Evolutionary conservation across 2,329 filamentous ascomycete species (phyloP).

Genomic region (Penicillium sp.): DNA sequence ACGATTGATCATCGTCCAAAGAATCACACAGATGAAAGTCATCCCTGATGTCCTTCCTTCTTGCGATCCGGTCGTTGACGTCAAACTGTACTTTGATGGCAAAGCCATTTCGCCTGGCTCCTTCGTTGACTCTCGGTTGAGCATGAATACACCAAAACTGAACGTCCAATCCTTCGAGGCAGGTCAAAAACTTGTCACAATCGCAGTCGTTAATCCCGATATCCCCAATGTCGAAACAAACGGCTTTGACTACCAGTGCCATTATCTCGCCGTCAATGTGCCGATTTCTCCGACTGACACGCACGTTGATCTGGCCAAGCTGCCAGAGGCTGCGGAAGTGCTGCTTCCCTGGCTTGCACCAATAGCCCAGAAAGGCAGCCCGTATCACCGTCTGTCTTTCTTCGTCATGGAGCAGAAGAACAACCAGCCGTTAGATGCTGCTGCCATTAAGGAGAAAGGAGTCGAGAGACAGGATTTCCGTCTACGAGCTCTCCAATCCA

Average conservation of each 20-base stretch:
- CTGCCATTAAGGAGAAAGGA: conserved; percentile 51
- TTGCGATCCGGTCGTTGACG: conserved; percentile 73
- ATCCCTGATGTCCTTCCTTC: conserved; percentile 82
- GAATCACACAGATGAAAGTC: conserved; percentile 80
- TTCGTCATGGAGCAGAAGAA: conserved; percentile 77
- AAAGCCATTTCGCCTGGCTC: conserved; percentile 70
- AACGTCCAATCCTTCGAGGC: conserved; percentile 80
- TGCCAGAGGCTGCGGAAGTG: conserved; percentile 61
- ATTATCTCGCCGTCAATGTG: conserved; percentile 78
- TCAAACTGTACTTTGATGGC: conserved; percentile 74
- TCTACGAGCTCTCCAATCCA: conserved; percentile 69
- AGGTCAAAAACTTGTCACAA: conserved; percentile 74
- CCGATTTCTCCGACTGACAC: conserved; percentile 58
- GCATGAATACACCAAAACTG: conserved; percentile 69
- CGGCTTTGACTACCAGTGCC: conserved; percentile 73
- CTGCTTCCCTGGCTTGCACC: conserved; percentile 79
- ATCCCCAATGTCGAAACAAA: conserved; percentile 76
- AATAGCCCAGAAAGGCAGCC: conserved; percentile 81
- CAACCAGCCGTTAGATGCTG: conserved; percentile 56
- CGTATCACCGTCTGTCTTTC: conserved; percentile 83
- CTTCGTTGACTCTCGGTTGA: conserved; percentile 69
- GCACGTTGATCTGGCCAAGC: conserved; percentile 61
- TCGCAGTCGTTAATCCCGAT: conserved; percentile 85
- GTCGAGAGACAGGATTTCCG: conserved; percentile 64
- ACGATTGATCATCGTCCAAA: conserved; percentile 73